phyloP scores from a whole-genome alignment of 2,329 filamentous ascomycete species.

The Nothophaeocryptopus gaeumannii region DNA sequence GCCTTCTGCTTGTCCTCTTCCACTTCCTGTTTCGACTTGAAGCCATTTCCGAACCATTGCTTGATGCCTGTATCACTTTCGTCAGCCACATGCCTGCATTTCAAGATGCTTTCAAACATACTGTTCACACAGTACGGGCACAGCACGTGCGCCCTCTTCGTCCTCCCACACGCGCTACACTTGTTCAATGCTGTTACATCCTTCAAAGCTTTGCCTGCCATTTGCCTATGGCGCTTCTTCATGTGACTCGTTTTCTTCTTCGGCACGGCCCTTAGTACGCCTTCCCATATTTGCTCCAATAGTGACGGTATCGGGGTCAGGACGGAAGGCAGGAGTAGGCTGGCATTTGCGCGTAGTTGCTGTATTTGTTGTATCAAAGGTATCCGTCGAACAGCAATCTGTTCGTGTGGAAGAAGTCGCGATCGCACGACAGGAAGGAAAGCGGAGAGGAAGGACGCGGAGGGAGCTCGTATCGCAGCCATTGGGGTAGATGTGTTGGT shows the following conservation, averaged over 20 bases:
- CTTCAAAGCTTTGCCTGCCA: conserved; percentile 92
- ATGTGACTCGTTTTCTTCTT: conserved; percentile 99
- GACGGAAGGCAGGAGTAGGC: conserved; percentile 51
- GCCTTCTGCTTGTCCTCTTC: conserved; percentile 21
- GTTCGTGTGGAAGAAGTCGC: conserved; percentile 40
- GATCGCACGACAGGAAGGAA: conserved; percentile 54
- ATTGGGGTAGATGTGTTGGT: conserved; percentile 25
- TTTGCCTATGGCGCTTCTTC: conserved; percentile 87
- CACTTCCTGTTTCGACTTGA: conserved; percentile 30
- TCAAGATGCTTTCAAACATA: conserved; percentile 45
- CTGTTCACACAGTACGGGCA: conserved; percentile 84
- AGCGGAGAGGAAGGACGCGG: conserved; percentile 44
- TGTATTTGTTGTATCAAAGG: conserved; percentile 45
- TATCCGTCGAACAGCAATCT: conserved; percentile 46
- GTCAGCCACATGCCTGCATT: background rate
- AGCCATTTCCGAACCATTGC: conserved; percentile 36
- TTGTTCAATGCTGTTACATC: conserved; percentile 84
- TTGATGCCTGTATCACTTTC: conserved; percentile 30
- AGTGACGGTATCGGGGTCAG: conserved; percentile 65
- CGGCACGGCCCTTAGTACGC: conserved; percentile 83
- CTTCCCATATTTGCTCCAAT: conserved; percentile 87
- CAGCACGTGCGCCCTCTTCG: conserved; percentile 83
- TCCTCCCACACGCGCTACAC: conserved; percentile 82
- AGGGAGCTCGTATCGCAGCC: conserved; percentile 40
- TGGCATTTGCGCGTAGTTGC: conserved; percentile 40